These are phyloP conservation scores for Corylus avellana DNA, from an alignment of 306 rosid genomes.

Conservation along the genomic window DNA sequence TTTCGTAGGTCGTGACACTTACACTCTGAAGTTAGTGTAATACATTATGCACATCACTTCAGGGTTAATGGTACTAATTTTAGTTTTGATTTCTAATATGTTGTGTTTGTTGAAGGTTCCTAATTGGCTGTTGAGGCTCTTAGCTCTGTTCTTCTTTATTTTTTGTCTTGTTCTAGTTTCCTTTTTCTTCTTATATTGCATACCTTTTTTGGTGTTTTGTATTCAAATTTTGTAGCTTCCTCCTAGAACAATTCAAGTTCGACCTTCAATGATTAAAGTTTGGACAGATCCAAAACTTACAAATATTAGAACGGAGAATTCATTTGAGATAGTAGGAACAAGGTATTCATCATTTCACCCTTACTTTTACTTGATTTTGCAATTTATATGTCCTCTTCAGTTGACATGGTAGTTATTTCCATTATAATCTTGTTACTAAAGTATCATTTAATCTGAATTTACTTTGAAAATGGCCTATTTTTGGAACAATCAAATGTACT, in stretches of 20 bases:
- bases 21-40: no score
- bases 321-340: constrained; percentile 71
- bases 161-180: neutral
- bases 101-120: neutral
- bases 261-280: constrained; percentile 77
- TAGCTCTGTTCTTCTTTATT: neutral
- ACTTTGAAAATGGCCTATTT: neutral
- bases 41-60: neutral
- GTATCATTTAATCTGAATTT: neutral
- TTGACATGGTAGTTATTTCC: neutral
- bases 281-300: constrained; percentile 28
- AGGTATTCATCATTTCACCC: constrained; percentile 46
- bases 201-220: neutral
- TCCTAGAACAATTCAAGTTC: constrained; percentile 59
- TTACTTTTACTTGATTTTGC: neutral
- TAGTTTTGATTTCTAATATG: neutral
- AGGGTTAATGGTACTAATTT: neutral
- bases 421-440: neutral
- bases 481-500: neutral
- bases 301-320: constrained; percentile 41
- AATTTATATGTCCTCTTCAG: neutral
- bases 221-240: constrained; percentile 56
- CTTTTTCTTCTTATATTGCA: neutral
- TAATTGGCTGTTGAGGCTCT: neutral
- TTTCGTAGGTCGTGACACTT: no score